Base-by-base conservation (phyloP, 257 asterid species). In the Cordia subcordata region DNA sequence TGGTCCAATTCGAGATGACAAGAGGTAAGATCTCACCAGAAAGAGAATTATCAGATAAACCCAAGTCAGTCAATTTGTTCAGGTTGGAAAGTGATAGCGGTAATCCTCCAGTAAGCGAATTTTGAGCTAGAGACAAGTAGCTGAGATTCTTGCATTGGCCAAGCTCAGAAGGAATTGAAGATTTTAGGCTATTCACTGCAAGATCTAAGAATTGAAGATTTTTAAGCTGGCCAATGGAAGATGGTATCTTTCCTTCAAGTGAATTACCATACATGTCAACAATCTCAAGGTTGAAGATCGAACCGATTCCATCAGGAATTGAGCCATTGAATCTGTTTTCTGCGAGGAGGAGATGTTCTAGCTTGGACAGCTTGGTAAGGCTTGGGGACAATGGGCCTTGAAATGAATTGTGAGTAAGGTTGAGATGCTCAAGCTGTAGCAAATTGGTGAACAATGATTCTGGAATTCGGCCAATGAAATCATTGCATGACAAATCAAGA, bases 81-180 rank as follows among this genome's bases (percentile, higher is more conserved):
- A 88, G 66, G 33, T 72, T 82, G n/a, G 95, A 80, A 15, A 88
- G 39, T 42, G 95, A 79, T 61, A 16, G 14, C 63, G 96, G 96
- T 82, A 91, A 68, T 38, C 79, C 38, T 17, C 95, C 96, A 9
- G 80, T 62, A 6, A 85, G 64, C 1, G 74, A 73, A 73, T 86
- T 73, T 10, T 5, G 9, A 11, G 79, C 73, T 22, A 79, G 39
- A 68, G 67, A 62, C 47, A 79, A 72, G 63, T 27, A 8, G 53
- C 68, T 52, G 50, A 78, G 78, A 20, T 68, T 71, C 51, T 75
- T 71, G 45, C 72, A 68, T 1, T 63, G 53, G 40, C 81, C 74
- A 58, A 74, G 55, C 75, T 70, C 83, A 57, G 66, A 27, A 53
- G 83, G 83, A 45, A 78, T 72, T 11, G 73, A 62, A 1, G 78